These are phyloP conservation scores for Phytopythium chamaehyphon DNA, from an alignment of 352 stramenopile genomes.

Conservation along the genomic window DNA sequence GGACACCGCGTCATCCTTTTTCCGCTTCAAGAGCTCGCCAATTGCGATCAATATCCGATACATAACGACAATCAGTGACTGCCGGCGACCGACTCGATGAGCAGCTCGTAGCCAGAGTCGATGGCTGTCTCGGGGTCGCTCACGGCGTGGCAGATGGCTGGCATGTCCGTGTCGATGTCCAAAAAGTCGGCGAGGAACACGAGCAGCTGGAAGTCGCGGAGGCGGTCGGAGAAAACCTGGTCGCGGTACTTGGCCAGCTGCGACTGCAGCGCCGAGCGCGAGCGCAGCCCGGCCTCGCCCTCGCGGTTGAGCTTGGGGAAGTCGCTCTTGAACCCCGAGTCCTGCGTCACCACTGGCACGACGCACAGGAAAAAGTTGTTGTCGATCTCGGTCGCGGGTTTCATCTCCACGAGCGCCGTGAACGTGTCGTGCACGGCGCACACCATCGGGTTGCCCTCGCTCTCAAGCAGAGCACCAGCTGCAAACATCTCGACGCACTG, in stretches of 20 bases:
- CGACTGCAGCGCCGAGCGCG: slow-evolving; percentile 89
- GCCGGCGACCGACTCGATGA: slow-evolving; percentile 93
- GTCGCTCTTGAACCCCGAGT: slow-evolving; percentile 88
- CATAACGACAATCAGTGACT: slow-evolving; percentile 37
- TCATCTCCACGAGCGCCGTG: slow-evolving; percentile 96
- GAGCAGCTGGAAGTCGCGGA: slow-evolving; percentile 96
- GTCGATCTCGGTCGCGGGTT: slow-evolving; percentile 88
- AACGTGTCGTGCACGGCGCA: slow-evolving; percentile 95
- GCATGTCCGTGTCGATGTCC: slow-evolving; percentile 89
- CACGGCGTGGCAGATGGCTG: slow-evolving; percentile 91
- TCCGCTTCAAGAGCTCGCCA: too few species aligned
- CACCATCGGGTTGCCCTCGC: slow-evolving; percentile 86
- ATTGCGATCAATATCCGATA: not conserved
- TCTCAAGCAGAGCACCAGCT: slow-evolving; percentile 89
- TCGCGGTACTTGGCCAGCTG: slow-evolving; percentile 80
- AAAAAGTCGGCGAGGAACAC: slow-evolving; percentile 94
- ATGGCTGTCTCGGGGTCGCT: slow-evolving; percentile 85
- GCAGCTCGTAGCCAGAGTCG: slow-evolving; percentile 94
- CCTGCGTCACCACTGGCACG: slow-evolving; percentile 94
- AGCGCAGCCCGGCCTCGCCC: slow-evolving; percentile 54
- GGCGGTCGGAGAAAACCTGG: slow-evolving; percentile 82
- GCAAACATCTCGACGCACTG: slow-evolving; percentile 98
- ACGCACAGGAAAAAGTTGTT: slow-evolving; percentile 98
- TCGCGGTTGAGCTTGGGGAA: slow-evolving; percentile 94
- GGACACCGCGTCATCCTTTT: too few species aligned